Percentiles rank a stretch among this genome's conserved stretches.
phyloP scores from a whole-genome alignment of 208 protist genomes.

The Leishmania mexicana region DNA sequence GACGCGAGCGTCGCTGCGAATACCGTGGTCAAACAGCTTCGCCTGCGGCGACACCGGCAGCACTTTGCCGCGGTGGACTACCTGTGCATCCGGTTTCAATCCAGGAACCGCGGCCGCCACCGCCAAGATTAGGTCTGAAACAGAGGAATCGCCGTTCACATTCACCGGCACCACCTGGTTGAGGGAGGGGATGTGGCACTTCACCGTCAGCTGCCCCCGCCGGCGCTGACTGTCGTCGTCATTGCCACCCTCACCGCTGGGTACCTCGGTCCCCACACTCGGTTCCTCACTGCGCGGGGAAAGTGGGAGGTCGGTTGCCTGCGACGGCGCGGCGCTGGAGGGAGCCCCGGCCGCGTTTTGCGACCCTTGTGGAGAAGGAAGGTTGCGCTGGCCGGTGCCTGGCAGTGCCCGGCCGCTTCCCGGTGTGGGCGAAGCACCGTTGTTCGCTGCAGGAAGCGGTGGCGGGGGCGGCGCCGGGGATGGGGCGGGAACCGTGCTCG shows the following conservation, averaged over 20 bases:
- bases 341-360: constrained; percentile 2
- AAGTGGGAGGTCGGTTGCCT: not conserved
- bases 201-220: constrained; percentile 34
- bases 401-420: constrained; percentile 1
- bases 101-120: constrained; percentile 35
- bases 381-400: not conserved
- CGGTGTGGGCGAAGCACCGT: not conserved
- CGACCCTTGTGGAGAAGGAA: not conserved
- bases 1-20: constrained; percentile 47
- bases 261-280: not conserved
- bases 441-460: not conserved
- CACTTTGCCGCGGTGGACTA: constrained; percentile 69
- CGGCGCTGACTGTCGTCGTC: constrained; percentile 28
- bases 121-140: constrained; percentile 50
- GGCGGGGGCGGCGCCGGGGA: constrained; percentile 3
- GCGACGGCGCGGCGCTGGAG: not conserved
- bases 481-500: not conserved
- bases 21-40: constrained; percentile 62
- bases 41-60: constrained; percentile 34
- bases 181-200: constrained; percentile 55
- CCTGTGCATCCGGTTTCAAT: constrained; percentile 31
- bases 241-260: not conserved
- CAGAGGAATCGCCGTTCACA: constrained; percentile 51
- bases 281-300: not conserved
- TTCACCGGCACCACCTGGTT: constrained; percentile 33